These are phyloP conservation scores for Pseudogymnoascus sp. DNA, from an alignment of 2,329 filamentous ascomycete genomes.

Conservation along the genomic window DNA sequence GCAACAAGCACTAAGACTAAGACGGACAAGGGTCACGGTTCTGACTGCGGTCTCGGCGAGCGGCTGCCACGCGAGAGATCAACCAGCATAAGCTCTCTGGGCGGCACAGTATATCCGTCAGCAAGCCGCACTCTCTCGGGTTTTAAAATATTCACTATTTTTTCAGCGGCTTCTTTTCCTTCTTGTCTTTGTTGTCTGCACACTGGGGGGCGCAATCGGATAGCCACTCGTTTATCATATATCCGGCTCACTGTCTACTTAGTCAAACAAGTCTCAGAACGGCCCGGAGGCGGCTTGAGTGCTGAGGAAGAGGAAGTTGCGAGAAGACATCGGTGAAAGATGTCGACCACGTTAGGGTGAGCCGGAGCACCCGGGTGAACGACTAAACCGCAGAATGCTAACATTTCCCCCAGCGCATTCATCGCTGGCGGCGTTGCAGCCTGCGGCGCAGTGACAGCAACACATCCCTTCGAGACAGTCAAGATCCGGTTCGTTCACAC, in stretches of 20 bases:
- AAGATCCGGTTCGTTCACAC: slow-evolving; percentile 71
- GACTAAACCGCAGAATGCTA: slow-evolving; percentile 16
- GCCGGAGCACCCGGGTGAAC: slow-evolving; percentile 10
- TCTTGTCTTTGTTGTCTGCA: slow-evolving; percentile 4
- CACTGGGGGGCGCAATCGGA: not conserved
- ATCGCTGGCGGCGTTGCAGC: slow-evolving; percentile 93
- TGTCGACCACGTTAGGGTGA: slow-evolving; percentile 47
- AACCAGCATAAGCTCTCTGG: not conserved
- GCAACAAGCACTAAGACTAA: not conserved
- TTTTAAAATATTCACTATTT: not conserved
- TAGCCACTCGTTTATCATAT: not conserved
- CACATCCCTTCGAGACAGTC: slow-evolving; percentile 96
- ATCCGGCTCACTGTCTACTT: not conserved
- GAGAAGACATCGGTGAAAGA: slow-evolving; percentile 21
- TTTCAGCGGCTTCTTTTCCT: slow-evolving; percentile 4
- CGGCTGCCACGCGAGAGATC: not conserved
- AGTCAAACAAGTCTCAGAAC: not conserved
- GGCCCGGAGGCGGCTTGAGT: not conserved
- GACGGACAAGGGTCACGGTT: slow-evolving; percentile 1
- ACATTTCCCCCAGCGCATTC: slow-evolving; percentile 53
- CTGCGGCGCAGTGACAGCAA: slow-evolving; percentile 93
- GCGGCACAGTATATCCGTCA: slow-evolving; percentile 2
- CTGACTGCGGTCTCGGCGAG: slow-evolving; percentile 5
- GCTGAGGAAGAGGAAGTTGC: not conserved
- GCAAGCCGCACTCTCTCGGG: not conserved